These are phyloP conservation scores for Dorcoceras hygrometricum DNA, from an alignment of 257 asterid species.

Conservation along the genomic window DNA sequence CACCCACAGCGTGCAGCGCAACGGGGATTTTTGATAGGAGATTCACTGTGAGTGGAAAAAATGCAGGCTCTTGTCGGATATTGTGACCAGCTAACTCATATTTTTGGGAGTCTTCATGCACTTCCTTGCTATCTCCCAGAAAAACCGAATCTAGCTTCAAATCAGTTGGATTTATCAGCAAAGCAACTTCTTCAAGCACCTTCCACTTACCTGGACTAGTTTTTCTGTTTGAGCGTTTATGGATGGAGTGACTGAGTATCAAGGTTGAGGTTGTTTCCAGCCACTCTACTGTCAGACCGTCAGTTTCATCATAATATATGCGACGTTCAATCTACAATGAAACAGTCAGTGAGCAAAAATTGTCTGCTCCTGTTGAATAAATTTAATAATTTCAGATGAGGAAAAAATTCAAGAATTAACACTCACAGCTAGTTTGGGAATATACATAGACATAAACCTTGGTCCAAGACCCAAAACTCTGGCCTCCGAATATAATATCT, in stretches of 20 bases:
- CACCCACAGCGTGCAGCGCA: slow-evolving; percentile 73
- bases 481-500: slow-evolving; percentile 69
- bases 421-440: slow-evolving; percentile 86
- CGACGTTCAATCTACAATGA: slow-evolving; percentile 68
- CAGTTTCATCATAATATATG: slow-evolving; percentile 77
- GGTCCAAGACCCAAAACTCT: slow-evolving; percentile 87
- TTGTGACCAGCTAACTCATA: background rate
- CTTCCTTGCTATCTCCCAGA: slow-evolving; percentile 11
- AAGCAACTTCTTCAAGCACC: slow-evolving; percentile 63
- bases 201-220: slow-evolving; percentile 49
- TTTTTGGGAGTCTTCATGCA: slow-evolving; percentile 1
- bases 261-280: slow-evolving; percentile 72
- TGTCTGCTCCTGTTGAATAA: background rate
- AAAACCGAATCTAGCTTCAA: slow-evolving; percentile 24
- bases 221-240: slow-evolving; percentile 42
- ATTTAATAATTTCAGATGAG: background rate
- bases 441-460: slow-evolving; percentile 79
- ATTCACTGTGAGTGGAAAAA: slow-evolving; percentile 68
- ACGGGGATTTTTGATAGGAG: slow-evolving; percentile 64
- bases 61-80: slow-evolving; percentile 43
- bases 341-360: background rate
- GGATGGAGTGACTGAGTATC: slow-evolving; percentile 50
- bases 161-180: slow-evolving; percentile 47
- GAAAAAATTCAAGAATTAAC: slow-evolving; percentile 4
- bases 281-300: slow-evolving; percentile 75